Evolutionary conservation across 805 yeast species (phyloP), one percentile per base, ranked within the genome.

Genomic region (Candida pini): DNA sequence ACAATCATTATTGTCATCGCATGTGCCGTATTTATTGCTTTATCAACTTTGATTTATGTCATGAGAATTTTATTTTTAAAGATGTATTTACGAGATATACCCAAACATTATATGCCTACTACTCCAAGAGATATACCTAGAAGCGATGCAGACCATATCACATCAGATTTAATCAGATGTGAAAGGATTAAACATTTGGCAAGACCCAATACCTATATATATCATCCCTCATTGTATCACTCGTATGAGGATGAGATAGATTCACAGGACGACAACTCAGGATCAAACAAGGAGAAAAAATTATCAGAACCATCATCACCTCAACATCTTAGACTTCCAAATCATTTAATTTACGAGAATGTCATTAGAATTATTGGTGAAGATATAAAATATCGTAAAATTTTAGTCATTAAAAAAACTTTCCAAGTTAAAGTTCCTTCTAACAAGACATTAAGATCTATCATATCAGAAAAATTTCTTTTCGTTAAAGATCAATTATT

Each of bases 1-100:
- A 75, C 90, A 3, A 80, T 89, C 42, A 85, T 89, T 39, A 85
- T 88, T 15, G 76, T 84, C 6, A 73, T 78, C 29, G 86, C 82
- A 6, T 68, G 84, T 48, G 85, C 78, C 3, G 59, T 76, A 1
- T 76, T 84, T 43, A 63, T 77, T 1, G 38, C 81, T 1, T 45
- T 71, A 6, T 59, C 77, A 4, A 42, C 78, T 0, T 41, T 75
- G 2, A 54, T 83, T 14, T 74, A 77, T 43, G 59, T 81, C 15
- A 61, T 74, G 25, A 67, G 97, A 36, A 61, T 86, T 6, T 63
- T 78, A 36, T 68, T 71, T 17, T 66, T 72, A 36, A 67, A 80
- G 38, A 67, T 75, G 34, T 64, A 79, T 32, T 51, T 88, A 41
- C 73, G 76, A 39, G 92, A 82, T 44, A 83, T 89, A 14, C 97